Percentiles rank a stretch among this genome's conserved stretches.
phyloP scores from a whole-genome alignment of 768 basidiomycete species.

The Strobilomyces dryophilus region DNA sequence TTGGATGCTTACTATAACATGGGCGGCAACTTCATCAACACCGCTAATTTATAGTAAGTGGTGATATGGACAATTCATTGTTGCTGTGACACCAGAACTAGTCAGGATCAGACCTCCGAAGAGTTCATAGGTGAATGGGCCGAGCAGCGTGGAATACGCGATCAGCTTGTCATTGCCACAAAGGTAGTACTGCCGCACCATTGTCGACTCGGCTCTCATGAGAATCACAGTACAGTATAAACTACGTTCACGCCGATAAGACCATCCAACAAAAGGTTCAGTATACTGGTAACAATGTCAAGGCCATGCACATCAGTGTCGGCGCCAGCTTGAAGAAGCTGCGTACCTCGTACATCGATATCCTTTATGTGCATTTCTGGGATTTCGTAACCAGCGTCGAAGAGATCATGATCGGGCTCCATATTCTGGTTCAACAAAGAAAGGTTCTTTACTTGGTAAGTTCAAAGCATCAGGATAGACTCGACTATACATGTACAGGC shows the following conservation, averaged over 20 bases:
- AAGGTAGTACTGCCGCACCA: conserved; percentile 24
- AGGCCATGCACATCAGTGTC: conserved; percentile 21
- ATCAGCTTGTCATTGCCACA: conserved; percentile 44
- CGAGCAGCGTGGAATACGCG: conserved; percentile 36
- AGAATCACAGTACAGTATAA: conserved; percentile 9
- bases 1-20: background rate
- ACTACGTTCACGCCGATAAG: conserved; percentile 10
- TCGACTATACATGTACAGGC: background rate
- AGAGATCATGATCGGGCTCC: conserved; percentile 43
- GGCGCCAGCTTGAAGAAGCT: conserved; percentile 40
- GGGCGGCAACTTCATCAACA: background rate
- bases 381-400: conserved; percentile 40
- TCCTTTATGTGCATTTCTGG: conserved; percentile 52
- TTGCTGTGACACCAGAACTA: conserved; percentile 5
- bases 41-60: background rate
- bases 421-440: conserved; percentile 37
- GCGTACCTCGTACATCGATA: conserved; percentile 52
- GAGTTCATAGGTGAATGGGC: conserved; percentile 48
- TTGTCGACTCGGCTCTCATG: background rate
- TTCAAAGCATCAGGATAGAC: background rate
- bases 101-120: conserved; percentile 53
- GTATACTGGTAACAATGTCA: conserved; percentile 34
- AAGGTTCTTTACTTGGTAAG: conserved; percentile 39
- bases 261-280: conserved; percentile 22
- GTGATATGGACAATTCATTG: background rate